phyloP scores from a whole-genome alignment of 2,329 filamentous ascomycete genomes.

The Ustulina deusta region DNA sequence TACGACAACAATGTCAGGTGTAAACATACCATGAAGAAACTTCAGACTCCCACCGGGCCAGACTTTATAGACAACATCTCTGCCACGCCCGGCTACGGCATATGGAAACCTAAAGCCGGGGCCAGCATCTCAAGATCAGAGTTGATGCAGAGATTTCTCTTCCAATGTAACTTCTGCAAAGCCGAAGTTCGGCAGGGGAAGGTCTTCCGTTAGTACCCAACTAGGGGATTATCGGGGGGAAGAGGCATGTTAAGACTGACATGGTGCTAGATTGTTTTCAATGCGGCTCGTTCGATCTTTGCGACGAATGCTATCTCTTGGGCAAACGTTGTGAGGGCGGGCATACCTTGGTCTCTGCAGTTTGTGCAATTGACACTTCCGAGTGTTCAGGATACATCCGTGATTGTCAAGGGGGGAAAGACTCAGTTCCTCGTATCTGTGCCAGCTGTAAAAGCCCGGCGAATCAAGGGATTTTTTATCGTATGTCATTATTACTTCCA shows the following conservation, averaged over 20 bases:
- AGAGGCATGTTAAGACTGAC: background rate
- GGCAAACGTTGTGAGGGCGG: conserved; percentile 3
- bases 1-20: conserved; percentile 6
- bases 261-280: conserved; percentile 10
- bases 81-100: background rate
- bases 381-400: conserved; percentile 9
- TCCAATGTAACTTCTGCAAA: conserved; percentile 13
- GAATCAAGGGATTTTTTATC: conserved; percentile 9
- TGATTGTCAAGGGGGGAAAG: background rate
- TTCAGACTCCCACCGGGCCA: background rate
- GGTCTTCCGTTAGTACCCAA: background rate
- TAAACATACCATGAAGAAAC: background rate
- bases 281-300: conserved; percentile 17
- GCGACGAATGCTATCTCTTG: conserved; percentile 20
- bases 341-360: background rate
- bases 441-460: background rate
- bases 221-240: background rate
- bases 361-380: conserved; percentile 15
- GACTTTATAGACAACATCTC: conserved; percentile 10
- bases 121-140: conserved; percentile 2
- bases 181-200: conserved; percentile 5
- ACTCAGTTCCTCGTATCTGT: background rate
- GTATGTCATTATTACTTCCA: background rate
- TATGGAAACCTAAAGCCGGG: conserved; percentile 3
- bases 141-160: background rate